phyloP scores from a whole-genome alignment of 768 basidiomycete genomes.

The Lentinula detonsa region DNA sequence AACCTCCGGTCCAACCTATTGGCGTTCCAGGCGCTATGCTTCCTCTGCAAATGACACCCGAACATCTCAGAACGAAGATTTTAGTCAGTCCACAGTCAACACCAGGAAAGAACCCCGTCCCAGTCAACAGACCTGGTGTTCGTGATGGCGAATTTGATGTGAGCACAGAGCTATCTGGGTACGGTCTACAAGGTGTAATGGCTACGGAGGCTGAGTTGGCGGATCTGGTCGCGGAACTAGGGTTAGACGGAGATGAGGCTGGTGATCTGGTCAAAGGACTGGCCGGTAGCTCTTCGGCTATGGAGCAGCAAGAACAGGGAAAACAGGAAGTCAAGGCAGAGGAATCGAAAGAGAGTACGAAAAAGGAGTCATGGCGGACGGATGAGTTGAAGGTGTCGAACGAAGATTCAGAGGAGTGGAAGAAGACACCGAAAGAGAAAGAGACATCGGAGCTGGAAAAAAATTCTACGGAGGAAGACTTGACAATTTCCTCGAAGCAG shows the following conservation, averaged over 20 bases:
- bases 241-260: slow-evolving; percentile 72
- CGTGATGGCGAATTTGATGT: slow-evolving; percentile 53
- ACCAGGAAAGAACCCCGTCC: slow-evolving; percentile 37
- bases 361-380: no score
- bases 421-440: slow-evolving; percentile 7
- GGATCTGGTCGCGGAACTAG: slow-evolving; percentile 68
- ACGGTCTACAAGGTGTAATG: slow-evolving; percentile 70
- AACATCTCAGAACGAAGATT: slow-evolving; percentile 55
- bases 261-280: slow-evolving; percentile 68
- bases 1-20: slow-evolving; percentile 52
- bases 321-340: neutral
- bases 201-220: slow-evolving; percentile 71
- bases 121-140: slow-evolving; percentile 41
- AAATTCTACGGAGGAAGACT: neutral
- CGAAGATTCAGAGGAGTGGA: slow-evolving; percentile 9
- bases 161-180: slow-evolving; percentile 61
- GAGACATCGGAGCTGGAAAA: slow-evolving; percentile 5
- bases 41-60: slow-evolving; percentile 78
- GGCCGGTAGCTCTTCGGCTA: slow-evolving; percentile 20
- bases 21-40: slow-evolving; percentile 77
- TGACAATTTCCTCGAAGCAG: neutral
- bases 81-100: slow-evolving; percentile 35
- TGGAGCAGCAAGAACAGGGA: slow-evolving; percentile 9
- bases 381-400: neutral
- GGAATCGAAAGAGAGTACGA: neutral